Conservation (phyloP, 176 grass and related monocot species). For the Zizania latifolia region DNA sequence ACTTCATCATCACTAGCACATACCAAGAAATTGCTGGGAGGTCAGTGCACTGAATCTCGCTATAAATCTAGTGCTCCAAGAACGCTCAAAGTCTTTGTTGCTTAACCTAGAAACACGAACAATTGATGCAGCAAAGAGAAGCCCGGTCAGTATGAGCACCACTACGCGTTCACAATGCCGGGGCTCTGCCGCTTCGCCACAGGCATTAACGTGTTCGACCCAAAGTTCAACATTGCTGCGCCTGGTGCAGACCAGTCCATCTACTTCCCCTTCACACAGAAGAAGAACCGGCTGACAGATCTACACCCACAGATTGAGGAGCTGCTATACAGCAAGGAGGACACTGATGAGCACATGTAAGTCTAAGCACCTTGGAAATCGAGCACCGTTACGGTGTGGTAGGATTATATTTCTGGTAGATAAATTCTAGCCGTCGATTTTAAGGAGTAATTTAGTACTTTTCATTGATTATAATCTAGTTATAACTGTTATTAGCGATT, state of each 20-base stretch:
- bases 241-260: conserved; percentile 66
- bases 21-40: conserved; percentile 82
- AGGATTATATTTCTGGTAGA: no score
- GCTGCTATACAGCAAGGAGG: conserved; percentile 52
- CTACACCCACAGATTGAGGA: conserved; percentile 58
- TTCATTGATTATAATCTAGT: no score
- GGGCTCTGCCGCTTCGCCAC: conserved; percentile 56
- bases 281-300: conserved; percentile 49
- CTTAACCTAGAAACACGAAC: background rate
- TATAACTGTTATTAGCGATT: no score
- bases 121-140: conserved; percentile 54
- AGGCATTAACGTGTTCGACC: conserved; percentile 68
- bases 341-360: conserved; percentile 66
- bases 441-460: no score
- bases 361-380: background rate
- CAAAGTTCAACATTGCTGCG: conserved; percentile 73
- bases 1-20: conserved; percentile 78
- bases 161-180: conserved; percentile 63
- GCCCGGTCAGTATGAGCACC: conserved; percentile 61
- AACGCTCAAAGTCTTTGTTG: background rate
- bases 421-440: no score
- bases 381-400: no score
- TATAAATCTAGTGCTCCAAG: background rate
- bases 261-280: conserved; percentile 70
- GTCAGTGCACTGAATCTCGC: conserved; percentile 4